A percentile compares a stretch with the other conserved stretches of the same genome.
These are phyloP conservation scores for Lyophyllum semitale DNA, from an alignment of 768 basidiomycete species.

Conservation along the genomic window DNA sequence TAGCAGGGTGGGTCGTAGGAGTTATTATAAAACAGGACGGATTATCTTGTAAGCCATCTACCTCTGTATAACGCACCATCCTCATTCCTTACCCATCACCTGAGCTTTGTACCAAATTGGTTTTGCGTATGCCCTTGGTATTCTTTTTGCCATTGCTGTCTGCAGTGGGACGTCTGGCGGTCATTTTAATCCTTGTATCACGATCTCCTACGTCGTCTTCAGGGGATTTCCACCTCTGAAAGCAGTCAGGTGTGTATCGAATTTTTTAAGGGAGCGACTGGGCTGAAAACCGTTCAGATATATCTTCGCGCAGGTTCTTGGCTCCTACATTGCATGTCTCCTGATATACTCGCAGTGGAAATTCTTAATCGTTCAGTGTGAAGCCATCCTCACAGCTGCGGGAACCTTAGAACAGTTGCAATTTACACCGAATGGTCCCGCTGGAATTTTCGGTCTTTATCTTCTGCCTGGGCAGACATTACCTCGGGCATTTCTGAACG, in stretches of 20 bases:
- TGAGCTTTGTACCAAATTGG: conserved; percentile 62
- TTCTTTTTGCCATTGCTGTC: conserved; percentile 56
- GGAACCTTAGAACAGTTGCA: conserved; percentile 24
- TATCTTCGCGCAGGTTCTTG: conserved; percentile 65
- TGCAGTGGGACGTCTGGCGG: conserved; percentile 58
- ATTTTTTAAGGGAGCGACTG: neutral
- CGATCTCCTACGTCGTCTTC: conserved; percentile 52
- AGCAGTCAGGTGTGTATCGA: conserved; percentile 43
- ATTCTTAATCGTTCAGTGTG: conserved; percentile 41
- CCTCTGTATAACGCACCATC: neutral
- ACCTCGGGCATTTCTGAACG: conserved; percentile 52
- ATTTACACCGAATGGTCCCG: conserved; percentile 43
- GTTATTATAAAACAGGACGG: conserved; percentile 37
- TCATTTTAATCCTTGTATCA: conserved; percentile 68
- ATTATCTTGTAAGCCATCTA: conserved; percentile 49
- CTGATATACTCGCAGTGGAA: conserved; percentile 66
- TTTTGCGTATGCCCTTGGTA: conserved; percentile 57
- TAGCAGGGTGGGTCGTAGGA: conserved; percentile 51
- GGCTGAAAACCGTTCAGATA: conserved; percentile 42
- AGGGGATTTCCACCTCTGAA: conserved; percentile 56
- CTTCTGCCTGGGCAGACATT: conserved; percentile 43
- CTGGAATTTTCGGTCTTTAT: conserved; percentile 59
- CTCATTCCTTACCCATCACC: neutral
- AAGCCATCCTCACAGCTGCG: conserved; percentile 27
- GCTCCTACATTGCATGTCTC: conserved; percentile 63